phyloP scores from a whole-genome alignment of 495 filamentous ascomycete species.

The Talaromyces adpressus region DNA sequence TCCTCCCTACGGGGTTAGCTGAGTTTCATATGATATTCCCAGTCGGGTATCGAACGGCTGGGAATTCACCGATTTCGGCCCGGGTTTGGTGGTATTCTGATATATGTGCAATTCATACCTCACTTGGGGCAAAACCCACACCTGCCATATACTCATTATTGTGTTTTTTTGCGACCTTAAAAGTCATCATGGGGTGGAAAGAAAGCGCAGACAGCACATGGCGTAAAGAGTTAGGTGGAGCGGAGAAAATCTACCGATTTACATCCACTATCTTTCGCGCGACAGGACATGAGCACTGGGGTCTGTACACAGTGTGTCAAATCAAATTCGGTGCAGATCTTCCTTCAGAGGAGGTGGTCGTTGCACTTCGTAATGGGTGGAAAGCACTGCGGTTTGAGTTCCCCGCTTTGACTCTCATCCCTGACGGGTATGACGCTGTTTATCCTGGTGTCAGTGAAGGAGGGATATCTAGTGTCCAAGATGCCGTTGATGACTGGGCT shows the following conservation, averaged over 20 bases:
- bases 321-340: background rate
- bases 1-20: background rate
- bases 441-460: background rate
- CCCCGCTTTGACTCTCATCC: constrained; percentile 14
- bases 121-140: background rate
- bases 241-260: constrained; percentile 5
- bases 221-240: constrained; percentile 5
- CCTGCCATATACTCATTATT: background rate
- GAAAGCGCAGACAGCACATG: constrained; percentile 22
- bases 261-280: background rate
- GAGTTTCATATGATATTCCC: background rate
- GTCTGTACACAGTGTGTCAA: background rate
- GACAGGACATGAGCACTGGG: constrained; percentile 4
- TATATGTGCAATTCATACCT: background rate
- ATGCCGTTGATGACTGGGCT: constrained; percentile 1
- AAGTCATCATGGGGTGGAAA: constrained; percentile 8
- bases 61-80: background rate
- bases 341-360: background rate
- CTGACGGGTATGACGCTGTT: constrained; percentile 10
- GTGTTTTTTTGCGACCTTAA: background rate
- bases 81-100: background rate
- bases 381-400: constrained; percentile 3
- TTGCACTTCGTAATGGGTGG: constrained; percentile 1
- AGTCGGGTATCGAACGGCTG: background rate
- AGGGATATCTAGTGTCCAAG: background rate